Evolutionary conservation across 73 alveolate genomes (phyloP).

Genomic region (Uronychia binucleata): DNA sequence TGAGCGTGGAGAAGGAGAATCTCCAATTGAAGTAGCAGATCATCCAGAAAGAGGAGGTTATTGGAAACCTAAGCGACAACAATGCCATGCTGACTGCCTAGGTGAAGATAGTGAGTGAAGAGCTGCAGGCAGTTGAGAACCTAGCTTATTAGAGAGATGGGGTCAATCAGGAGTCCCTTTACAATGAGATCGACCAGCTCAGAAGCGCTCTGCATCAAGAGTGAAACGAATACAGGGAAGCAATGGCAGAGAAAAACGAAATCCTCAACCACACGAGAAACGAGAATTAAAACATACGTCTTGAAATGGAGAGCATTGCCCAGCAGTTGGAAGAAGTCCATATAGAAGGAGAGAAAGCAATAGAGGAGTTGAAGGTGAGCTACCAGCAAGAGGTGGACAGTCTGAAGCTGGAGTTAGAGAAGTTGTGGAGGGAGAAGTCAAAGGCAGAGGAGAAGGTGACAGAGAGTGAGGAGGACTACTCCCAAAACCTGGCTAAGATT

Average conservation of each 20-base stretch:
- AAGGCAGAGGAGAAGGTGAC: background rate
- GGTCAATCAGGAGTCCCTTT: background rate
- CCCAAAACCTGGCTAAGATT: background rate
- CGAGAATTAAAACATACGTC: background rate
- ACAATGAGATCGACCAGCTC: background rate
- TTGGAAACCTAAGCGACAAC: background rate
- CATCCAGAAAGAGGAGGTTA: background rate
- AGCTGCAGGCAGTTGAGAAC: background rate
- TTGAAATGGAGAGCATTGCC: background rate
- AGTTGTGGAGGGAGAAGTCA: background rate
- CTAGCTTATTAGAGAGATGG: background rate
- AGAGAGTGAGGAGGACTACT: background rate
- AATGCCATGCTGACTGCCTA: background rate
- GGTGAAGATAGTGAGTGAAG: background rate
- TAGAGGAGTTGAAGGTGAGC: background rate
- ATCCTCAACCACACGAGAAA: background rate
- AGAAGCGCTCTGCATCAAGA: background rate
- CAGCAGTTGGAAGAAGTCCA: background rate
- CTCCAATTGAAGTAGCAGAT: background rate
- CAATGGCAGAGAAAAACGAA: background rate
- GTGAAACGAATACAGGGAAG: background rate
- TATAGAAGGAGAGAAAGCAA: background rate
- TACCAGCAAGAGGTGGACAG: background rate
- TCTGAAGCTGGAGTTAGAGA: background rate
- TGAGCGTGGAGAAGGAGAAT: background rate